Evolutionary conservation across 2,329 filamentous ascomycete genomes (phyloP).

Genomic region (Periconia sp.): DNA sequence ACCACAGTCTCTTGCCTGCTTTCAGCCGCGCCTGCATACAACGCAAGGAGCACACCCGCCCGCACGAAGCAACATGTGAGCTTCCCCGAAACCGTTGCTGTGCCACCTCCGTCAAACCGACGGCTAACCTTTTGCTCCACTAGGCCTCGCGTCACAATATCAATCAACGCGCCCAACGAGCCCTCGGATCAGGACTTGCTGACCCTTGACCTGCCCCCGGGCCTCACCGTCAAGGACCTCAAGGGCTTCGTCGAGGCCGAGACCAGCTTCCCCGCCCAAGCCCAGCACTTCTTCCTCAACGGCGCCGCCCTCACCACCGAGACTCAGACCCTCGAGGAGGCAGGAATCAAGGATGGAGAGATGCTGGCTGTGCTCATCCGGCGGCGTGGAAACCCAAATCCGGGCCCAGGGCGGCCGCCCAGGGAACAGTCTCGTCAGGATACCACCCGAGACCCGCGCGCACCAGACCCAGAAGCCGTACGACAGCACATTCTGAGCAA

Average conservation of each 20-base stretch:
- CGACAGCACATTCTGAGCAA: conserved; percentile 84
- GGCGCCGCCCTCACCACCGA: conserved; percentile 80
- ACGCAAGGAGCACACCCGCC: conserved; percentile 37
- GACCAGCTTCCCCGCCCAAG: conserved; percentile 71
- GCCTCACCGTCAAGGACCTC: conserved; percentile 83
- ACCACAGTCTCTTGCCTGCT: conserved; percentile 39
- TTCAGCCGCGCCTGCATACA: conserved; percentile 42
- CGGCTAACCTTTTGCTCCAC: conserved; percentile 34
- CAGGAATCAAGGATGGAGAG: conserved; percentile 84
- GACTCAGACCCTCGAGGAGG: conserved; percentile 78
- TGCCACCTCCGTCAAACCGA: conserved; percentile 37
- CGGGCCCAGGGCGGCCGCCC: conserved; percentile 14
- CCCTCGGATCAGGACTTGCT: conserved; percentile 74
- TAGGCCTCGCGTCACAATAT: conserved; percentile 85
- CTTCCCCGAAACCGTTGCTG: conserved; percentile 36
- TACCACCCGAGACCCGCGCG: conserved; percentile 34
- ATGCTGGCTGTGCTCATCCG: conserved; percentile 87
- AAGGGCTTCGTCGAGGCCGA: conserved; percentile 90
- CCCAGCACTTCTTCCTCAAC: conserved; percentile 90
- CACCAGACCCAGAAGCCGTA: conserved; percentile 74
- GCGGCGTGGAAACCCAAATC: conserved; percentile 34
- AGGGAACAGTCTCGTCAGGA: conserved; percentile 13
- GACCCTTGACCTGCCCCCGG: conserved; percentile 79
- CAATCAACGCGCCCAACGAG: conserved; percentile 76
- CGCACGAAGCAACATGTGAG: conserved; percentile 42